Evolutionary conservation across 1,284 basidiomycete species (phyloP), one percentile per base, ranked within the genome.

Genomic region (Pascua sp.): DNA sequence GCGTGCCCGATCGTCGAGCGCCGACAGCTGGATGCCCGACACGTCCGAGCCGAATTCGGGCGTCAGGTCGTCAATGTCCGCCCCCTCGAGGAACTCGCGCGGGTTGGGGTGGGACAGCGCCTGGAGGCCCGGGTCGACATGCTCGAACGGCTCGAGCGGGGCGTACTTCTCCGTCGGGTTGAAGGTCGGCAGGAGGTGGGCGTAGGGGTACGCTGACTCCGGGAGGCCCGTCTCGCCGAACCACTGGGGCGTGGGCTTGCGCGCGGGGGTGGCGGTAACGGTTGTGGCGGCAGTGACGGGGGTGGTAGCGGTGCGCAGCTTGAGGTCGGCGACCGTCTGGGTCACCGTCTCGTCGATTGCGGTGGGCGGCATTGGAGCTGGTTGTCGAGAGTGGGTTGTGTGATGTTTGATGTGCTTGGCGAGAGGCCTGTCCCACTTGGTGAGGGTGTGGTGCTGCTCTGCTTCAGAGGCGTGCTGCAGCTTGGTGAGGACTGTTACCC

Each of bases 1-100:
- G 7, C 45, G 12, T 9, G 38, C 49, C 11, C 1, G 9, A 11
- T 47, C 47, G 39, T 85, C 84, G 42, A 93, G 81, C 47, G 80
- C 68, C 15, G 81, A 81, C 13, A 93, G 82, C 67, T 85, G 85
- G 45, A 93, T 75, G 10, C 89, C 90, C 43, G 76, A 79, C 45
- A 93, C 82, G 70, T 91, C 89, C 9, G 84, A 84, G 39, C 90
- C 90, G 52, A 93, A 80, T 45, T 81, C 78, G 7, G 90, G 90
- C 0, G 89, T 90, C 51, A 91, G 68, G 55, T 77, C 53, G 17
- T 62, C 61, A 11, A 86, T 76, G 54, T 78, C 81, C 5, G 81
- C 81, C 60, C 78, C 77, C 17, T 83, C 79, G 1, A 90, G 79
- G 77, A 90, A 89, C 8, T 84, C 77, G 48, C 83, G 81, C 13